A percentile compares a stretch with the other conserved stretches of the same genome.
Conservation (phyloP, 352 stramenopile species). For the Phytophthora foliorum region DNA sequence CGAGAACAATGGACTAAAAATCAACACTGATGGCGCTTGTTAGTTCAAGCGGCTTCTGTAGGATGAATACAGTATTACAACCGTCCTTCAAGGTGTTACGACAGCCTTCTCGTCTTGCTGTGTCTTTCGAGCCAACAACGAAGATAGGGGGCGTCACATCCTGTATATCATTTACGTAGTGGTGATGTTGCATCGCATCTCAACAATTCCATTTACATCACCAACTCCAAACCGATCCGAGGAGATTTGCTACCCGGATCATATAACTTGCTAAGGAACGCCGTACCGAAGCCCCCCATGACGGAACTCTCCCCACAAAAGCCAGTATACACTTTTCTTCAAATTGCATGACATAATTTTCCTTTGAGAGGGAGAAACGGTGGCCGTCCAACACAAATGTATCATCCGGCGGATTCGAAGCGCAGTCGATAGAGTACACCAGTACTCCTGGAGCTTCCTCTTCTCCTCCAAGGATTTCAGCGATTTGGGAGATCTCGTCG, state of each 20-base stretch:
- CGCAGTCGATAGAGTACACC: neutral
- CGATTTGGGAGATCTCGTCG: neutral
- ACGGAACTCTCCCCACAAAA: neutral
- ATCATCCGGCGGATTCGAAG: neutral
- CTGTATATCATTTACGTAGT: too few species aligned
- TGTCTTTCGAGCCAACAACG: too few species aligned
- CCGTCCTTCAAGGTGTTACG: too few species aligned
- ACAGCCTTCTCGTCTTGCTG: too few species aligned
- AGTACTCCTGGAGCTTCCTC: neutral
- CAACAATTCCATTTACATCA: neutral
- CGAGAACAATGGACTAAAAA: constrained; percentile 44
- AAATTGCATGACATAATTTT: neutral
- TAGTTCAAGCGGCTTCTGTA: too few species aligned
- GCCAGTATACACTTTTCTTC: neutral
- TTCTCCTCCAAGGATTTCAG: neutral
- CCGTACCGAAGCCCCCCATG: neutral
- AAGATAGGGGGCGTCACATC: too few species aligned
- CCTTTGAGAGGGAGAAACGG: too few species aligned
- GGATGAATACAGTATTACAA: too few species aligned
- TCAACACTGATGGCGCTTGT: too few species aligned
- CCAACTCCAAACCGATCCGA: neutral
- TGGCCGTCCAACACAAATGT: too few species aligned
- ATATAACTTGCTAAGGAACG: neutral
- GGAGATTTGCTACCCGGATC: neutral
- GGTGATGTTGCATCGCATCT: too few species aligned